Evolutionary conservation across 2,329 filamentous ascomycete species (phyloP).

Genomic region (Botrytis tulipae): DNA sequence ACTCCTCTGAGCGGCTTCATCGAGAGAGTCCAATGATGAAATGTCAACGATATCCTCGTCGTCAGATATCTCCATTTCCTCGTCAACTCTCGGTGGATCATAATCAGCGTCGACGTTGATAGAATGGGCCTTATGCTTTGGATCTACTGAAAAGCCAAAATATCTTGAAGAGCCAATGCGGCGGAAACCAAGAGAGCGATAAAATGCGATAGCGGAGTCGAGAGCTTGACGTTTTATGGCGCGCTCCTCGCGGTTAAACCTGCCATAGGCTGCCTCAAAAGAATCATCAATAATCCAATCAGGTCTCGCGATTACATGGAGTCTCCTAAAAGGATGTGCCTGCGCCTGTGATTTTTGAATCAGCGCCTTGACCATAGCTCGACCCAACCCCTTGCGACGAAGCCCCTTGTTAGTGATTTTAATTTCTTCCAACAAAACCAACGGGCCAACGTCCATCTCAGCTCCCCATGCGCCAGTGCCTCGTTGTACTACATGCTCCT

Average conservation of each 20-base stretch:
- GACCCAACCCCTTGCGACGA: not conserved
- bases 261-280: not conserved
- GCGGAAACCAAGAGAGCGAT: slow-evolving; percentile 37
- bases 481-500: not conserved
- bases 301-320: not conserved
- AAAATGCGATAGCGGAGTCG: not conserved
- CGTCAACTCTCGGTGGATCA: slow-evolving; percentile 21
- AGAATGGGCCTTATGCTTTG: slow-evolving; percentile 30
- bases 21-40: not conserved
- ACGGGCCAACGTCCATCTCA: not conserved
- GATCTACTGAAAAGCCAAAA: slow-evolving; percentile 35
- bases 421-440: not conserved
- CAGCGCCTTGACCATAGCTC: not conserved
- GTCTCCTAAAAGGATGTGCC: not conserved
- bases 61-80: not conserved
- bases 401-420: too few relatives aligned
- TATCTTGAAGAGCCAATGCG: slow-evolving; percentile 37
- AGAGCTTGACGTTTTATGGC: not conserved
- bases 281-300: not conserved
- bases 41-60: not conserved
- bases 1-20: not conserved
- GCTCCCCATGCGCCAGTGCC: not conserved
- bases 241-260: not conserved
- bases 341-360: not conserved
- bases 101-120: slow-evolving; percentile 30